A percentile compares a stretch with the other conserved stretches of the same genome.
Conservation (phyloP, 306 rosid genomes). For the Crotalaria pallida region DNA sequence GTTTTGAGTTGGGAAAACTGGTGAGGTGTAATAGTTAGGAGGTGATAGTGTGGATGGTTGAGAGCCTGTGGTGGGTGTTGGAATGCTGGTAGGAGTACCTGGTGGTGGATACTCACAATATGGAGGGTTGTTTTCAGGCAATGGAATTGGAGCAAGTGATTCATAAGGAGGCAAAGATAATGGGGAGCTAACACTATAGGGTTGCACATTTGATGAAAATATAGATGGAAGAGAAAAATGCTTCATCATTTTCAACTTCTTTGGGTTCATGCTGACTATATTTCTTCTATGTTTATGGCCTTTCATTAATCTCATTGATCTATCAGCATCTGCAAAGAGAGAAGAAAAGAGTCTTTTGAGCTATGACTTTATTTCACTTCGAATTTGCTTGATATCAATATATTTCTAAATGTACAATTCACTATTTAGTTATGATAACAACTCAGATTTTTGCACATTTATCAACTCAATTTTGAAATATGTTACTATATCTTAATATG, state of each 20-base stretch:
- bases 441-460: too few species aligned
- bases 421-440: too few species aligned
- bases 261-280: constrained; percentile 32
- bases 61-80: constrained; percentile 35
- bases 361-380: background rate
- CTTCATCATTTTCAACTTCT: constrained; percentile 43
- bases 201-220: constrained; percentile 41
- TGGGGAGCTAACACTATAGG: constrained; percentile 72
- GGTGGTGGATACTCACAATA: constrained; percentile 66
- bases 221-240: constrained; percentile 37
- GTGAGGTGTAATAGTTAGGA: constrained; percentile 38
- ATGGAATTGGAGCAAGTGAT: constrained; percentile 55
- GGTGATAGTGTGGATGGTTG: constrained; percentile 38
- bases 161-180: constrained; percentile 73
- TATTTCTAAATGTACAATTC: too few species aligned
- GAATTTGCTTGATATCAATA: background rate
- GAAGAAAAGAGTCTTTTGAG: background rate
- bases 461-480: too few species aligned
- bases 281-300: constrained; percentile 32
- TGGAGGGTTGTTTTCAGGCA: constrained; percentile 54
- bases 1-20: constrained; percentile 40
- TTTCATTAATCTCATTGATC: constrained; percentile 35
- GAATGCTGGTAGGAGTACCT: constrained; percentile 38
- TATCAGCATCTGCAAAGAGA: constrained; percentile 48
- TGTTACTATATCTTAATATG: too few species aligned